Conservation (phyloP, 257 asterid species). For the Fraxinus excelsior region DNA sequence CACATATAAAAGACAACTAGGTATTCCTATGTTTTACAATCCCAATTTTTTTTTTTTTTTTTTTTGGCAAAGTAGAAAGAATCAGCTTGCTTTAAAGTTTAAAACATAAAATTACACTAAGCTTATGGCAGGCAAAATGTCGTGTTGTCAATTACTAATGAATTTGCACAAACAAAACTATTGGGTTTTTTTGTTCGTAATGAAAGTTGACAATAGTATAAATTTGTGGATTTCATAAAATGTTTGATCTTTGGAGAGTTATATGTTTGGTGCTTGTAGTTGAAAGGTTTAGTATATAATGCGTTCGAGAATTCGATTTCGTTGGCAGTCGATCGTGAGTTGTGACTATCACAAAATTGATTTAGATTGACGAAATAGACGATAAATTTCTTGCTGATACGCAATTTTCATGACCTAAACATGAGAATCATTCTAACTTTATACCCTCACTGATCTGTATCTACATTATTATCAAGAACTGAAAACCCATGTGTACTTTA, state of each 20-base stretch:
- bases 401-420: neutral
- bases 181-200: no score
- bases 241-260: neutral
- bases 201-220: neutral
- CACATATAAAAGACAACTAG: no score
- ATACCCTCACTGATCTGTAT: neutral
- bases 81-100: no score
- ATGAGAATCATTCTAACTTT: neutral
- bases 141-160: no score
- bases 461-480: neutral
- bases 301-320: neutral
- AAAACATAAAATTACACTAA: no score
- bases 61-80: no score
- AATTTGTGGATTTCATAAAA: neutral
- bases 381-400: neutral
- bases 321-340: neutral
- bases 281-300: neutral
- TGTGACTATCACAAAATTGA: neutral
- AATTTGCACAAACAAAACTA: neutral
- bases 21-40: no score
- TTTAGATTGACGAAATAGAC: neutral
- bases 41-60: no score
- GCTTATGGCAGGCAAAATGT: no score
- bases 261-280: neutral
- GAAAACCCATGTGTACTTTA: neutral